These are phyloP conservation scores for Begonia peltatifolia DNA, from an alignment of 306 rosid genomes.

Conservation along the genomic window DNA sequence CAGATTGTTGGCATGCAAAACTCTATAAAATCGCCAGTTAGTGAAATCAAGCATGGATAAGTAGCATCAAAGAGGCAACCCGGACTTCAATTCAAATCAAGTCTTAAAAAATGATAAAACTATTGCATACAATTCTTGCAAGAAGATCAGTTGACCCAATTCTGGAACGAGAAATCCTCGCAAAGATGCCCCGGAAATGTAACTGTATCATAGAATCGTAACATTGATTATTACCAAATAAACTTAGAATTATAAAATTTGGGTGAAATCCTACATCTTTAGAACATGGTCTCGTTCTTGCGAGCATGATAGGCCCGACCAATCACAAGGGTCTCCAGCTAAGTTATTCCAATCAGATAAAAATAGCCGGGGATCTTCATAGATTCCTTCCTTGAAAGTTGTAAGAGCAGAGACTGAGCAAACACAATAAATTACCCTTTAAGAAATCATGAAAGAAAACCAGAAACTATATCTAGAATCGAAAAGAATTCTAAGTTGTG, in stretches of 20 bases:
- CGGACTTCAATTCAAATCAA: constrained; percentile 1
- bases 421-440: background rate
- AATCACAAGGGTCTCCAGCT: constrained; percentile 69
- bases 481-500: no score
- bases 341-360: constrained; percentile 60
- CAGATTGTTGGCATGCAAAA: constrained; percentile 60
- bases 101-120: background rate
- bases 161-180: constrained; percentile 70
- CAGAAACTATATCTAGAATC: no score
- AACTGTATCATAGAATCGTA: constrained; percentile 33
- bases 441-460: no score
- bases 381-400: constrained; percentile 55
- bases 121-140: constrained; percentile 70
- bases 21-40: constrained; percentile 24
- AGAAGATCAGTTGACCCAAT: constrained; percentile 55
- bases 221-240: no score
- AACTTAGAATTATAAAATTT: no score
- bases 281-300: constrained; percentile 45
- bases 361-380: constrained; percentile 62
- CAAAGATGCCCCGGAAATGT: constrained; percentile 59
- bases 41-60: constrained; percentile 12
- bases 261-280: constrained; percentile 47
- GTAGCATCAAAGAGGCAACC: constrained; percentile 4
- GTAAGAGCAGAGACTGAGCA: constrained; percentile 50
- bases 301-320: constrained; percentile 67